Evolutionary conservation across 2,329 filamentous ascomycete species (phyloP).

Genomic region (Epichloe hybrida): DNA sequence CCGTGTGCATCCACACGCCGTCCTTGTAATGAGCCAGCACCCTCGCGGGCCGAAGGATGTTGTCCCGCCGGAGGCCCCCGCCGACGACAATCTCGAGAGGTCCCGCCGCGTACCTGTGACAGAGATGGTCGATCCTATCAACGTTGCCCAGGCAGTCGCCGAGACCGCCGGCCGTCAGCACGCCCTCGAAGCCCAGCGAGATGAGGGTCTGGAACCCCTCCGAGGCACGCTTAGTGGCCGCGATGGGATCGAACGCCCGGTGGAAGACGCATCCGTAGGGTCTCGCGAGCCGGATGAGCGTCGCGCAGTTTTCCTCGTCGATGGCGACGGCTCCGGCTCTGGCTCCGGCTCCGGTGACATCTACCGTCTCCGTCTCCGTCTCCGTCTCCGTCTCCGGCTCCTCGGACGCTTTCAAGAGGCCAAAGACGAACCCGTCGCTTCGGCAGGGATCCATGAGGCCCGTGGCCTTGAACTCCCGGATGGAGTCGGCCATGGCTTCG

Average conservation of each 20-base stretch:
- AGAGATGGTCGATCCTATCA: conserved; percentile 22
- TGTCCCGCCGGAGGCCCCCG: conserved; percentile 36
- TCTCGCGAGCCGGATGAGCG: conserved; percentile 27
- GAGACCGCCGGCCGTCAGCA: conserved; percentile 40
- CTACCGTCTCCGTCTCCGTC: too few relatives aligned
- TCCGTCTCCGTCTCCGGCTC: too few relatives aligned
- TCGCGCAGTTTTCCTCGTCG: conserved; percentile 26
- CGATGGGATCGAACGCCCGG: conserved; percentile 39
- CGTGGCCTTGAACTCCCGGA: conserved; percentile 24
- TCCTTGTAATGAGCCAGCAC: conserved; percentile 12
- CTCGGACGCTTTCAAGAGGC: conserved; percentile 21
- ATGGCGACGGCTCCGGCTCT: conserved; percentile 13
- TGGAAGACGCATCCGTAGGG: conserved; percentile 38
- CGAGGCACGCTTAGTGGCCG: conserved; percentile 13
- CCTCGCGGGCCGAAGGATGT: conserved; percentile 18
- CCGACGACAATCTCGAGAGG: conserved; percentile 36
- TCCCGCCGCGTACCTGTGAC: conserved; percentile 11
- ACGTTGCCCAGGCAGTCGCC: conserved; percentile 28
- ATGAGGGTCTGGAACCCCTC: conserved; percentile 21
- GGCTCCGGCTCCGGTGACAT: too few relatives aligned
- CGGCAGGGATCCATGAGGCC: conserved; percentile 23
- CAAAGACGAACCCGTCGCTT: conserved; percentile 46
- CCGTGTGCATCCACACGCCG: conserved; percentile 34
- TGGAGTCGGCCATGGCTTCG: conserved; percentile 26
- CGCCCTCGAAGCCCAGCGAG: conserved; percentile 32